Percentiles rank a stretch among this genome's conserved stretches.
Evolutionary conservation across 2,329 filamentous ascomycete genomes (phyloP).

Genomic region (Trichoderma atroviride): DNA sequence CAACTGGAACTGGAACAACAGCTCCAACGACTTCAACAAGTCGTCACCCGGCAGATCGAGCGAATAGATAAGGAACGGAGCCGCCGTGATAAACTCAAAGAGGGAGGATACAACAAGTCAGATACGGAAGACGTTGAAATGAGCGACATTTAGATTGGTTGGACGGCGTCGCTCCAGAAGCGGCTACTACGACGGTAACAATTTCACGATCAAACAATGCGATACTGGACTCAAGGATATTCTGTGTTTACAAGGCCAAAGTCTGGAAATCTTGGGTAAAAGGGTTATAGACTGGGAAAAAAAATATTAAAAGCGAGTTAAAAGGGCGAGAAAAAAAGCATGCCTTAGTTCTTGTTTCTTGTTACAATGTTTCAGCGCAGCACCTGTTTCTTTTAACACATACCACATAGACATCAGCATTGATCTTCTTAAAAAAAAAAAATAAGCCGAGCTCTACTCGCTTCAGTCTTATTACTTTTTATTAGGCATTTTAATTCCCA

Average conservation of each 20-base stretch:
- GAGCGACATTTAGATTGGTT: too few relatives aligned
- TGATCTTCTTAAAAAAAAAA: not conserved
- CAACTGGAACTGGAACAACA: too few relatives aligned
- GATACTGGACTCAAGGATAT: not conserved
- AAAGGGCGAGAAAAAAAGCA: not conserved
- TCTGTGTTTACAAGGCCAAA: not conserved
- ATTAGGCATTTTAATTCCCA: too few relatives aligned
- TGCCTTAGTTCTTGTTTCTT: not conserved
- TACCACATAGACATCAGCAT: not conserved
- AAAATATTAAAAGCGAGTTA: not conserved
- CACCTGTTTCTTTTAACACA: not conserved
- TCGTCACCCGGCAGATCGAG: too few relatives aligned
- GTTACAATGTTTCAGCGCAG: too few relatives aligned
- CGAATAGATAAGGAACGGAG: too few relatives aligned
- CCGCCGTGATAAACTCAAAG: not conserved
- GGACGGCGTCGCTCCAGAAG: too few relatives aligned
- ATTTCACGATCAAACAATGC: not conserved
- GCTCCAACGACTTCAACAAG: too few relatives aligned
- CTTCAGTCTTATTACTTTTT: not conserved
- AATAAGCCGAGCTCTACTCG: too few relatives aligned
- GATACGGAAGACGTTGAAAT: not conserved
- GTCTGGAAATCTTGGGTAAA: not conserved
- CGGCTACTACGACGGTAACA: not conserved
- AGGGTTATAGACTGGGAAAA: not conserved
- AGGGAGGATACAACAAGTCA: not conserved